Evolutionary conservation across 495 filamentous ascomycete species (phyloP).

Genomic region (Aspergillus wentii): DNA sequence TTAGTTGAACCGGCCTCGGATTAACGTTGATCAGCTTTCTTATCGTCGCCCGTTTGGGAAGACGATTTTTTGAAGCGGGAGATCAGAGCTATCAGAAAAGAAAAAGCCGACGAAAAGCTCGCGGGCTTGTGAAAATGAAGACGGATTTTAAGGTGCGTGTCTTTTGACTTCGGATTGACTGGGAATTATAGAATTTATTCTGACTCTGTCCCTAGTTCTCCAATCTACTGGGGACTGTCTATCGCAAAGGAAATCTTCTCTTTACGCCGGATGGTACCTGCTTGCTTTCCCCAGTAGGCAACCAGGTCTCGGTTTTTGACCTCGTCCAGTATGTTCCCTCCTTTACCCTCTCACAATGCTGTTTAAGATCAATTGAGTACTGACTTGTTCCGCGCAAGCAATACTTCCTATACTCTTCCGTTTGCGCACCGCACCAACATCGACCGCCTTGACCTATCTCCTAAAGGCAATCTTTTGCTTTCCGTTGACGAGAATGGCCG

Average conservation of each 20-base stretch:
- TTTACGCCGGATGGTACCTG: slow-evolving; percentile 96
- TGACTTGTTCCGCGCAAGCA: slow-evolving; percentile 50
- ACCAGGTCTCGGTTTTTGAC: slow-evolving; percentile 92
- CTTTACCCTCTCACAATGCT: background rate
- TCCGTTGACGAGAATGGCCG: slow-evolving; percentile 92
- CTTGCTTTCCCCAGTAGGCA: slow-evolving; percentile 95
- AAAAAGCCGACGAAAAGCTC: slow-evolving; percentile 1
- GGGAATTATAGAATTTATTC: background rate
- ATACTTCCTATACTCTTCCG: slow-evolving; percentile 92
- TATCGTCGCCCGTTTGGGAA: slow-evolving; percentile 21
- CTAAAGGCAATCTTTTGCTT: slow-evolving; percentile 83
- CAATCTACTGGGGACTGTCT: slow-evolving; percentile 94
- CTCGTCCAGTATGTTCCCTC: slow-evolving; percentile 71
- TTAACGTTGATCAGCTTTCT: slow-evolving; percentile 17
- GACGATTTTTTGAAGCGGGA: slow-evolving; percentile 17
- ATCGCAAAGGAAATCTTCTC: slow-evolving; percentile 91
- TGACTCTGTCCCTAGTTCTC: slow-evolving; percentile 59
- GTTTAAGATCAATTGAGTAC: no score
- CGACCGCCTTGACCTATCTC: slow-evolving; percentile 77
- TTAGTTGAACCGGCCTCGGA: slow-evolving; percentile 17
- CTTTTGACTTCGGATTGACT: background rate
- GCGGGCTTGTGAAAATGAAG: slow-evolving; percentile 68
- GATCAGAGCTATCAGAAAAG: background rate
- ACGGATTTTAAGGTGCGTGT: slow-evolving; percentile 79
- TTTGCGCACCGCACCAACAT: slow-evolving; percentile 95